Evolutionary conservation across 495 filamentous ascomycete genomes (phyloP).

Genomic region (Neurospora sp.): DNA sequence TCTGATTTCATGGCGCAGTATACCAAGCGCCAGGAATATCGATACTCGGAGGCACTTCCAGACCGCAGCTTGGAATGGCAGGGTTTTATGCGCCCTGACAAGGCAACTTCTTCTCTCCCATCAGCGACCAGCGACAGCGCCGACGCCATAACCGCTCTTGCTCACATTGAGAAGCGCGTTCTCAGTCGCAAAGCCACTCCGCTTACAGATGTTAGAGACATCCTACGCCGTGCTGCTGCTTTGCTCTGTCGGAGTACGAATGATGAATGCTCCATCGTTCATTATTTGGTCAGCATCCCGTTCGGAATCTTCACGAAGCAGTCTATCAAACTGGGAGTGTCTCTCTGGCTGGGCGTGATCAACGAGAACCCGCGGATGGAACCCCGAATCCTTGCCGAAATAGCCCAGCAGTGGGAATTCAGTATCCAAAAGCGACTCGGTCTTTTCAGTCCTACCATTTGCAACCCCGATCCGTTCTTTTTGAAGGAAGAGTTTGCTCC

Average conservation of each 20-base stretch:
- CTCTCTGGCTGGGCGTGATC: conserved; percentile 91
- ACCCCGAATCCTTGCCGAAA: conserved; percentile 68
- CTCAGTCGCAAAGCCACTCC: conserved; percentile 54
- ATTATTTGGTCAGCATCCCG: conserved; percentile 81
- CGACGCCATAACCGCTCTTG: conserved; percentile 49
- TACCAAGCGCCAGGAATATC: conserved; percentile 91
- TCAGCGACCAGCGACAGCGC: conserved; percentile 37
- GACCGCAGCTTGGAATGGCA: conserved; percentile 54
- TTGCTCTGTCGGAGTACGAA: conserved; percentile 65
- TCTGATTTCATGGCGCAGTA: conserved; percentile 96
- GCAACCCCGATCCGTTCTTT: conserved; percentile 80
- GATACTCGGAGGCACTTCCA: conserved; percentile 60
- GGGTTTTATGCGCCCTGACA: conserved; percentile 42
- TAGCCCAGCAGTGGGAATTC: conserved; percentile 78
- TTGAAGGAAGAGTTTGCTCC: conserved; percentile 87
- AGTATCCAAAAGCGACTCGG: conserved; percentile 66
- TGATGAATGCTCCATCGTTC: conserved; percentile 65
- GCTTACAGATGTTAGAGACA: conserved; percentile 66
- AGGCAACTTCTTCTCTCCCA: conserved; percentile 30
- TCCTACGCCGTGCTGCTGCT: conserved; percentile 71
- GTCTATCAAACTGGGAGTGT: conserved; percentile 88
- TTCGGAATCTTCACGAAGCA: conserved; percentile 90
- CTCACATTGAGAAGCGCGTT: conserved; percentile 58
- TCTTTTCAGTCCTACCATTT: conserved; percentile 67
- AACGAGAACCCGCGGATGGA: conserved; percentile 90